These are phyloP conservation scores for Hymenoscyphus occultus DNA, from an alignment of 2,329 filamentous ascomycete species.

Conservation along the genomic window DNA sequence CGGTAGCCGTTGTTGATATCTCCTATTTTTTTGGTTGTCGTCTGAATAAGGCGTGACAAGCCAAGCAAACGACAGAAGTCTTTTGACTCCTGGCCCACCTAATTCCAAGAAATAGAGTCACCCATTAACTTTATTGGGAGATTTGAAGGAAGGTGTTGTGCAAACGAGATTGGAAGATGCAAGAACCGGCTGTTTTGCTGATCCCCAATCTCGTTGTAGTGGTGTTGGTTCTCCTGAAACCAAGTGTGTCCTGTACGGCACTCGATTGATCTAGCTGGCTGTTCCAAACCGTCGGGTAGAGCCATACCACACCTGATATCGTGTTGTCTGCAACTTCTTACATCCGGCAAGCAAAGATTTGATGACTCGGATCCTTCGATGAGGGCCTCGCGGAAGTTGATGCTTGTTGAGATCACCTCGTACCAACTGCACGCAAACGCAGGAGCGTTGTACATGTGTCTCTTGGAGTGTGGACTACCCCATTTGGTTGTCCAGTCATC, in stretches of 20 bases:
- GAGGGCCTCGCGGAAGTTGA: constrained; percentile 4
- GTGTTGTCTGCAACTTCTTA: not conserved
- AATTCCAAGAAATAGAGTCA: not conserved
- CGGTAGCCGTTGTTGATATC: not conserved
- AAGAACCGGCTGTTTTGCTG: not conserved
- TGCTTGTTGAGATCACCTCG: not conserved
- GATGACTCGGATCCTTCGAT: constrained; percentile 2
- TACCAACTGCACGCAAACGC: not conserved
- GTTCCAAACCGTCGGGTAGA: not conserved
- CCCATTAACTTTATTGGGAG: not conserved
- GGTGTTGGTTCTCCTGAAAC: not conserved
- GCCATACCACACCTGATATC: not conserved
- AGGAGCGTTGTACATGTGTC: not conserved
- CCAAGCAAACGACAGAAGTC: not conserved
- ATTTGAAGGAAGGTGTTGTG: constrained; percentile 1
- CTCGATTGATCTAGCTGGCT: not conserved
- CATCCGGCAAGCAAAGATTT: not conserved
- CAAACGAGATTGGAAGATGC: constrained; percentile 3
- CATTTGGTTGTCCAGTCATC: not conserved
- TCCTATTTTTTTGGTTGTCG: not conserved
- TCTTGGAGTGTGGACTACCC: not conserved
- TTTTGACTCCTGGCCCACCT: not conserved
- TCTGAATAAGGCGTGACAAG: not conserved
- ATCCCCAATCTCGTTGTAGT: not conserved
- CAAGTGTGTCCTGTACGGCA: not conserved